Base-by-base conservation (phyloP, 2,329 filamentous ascomycete genomes). In the Verruconis gallopava region DNA sequence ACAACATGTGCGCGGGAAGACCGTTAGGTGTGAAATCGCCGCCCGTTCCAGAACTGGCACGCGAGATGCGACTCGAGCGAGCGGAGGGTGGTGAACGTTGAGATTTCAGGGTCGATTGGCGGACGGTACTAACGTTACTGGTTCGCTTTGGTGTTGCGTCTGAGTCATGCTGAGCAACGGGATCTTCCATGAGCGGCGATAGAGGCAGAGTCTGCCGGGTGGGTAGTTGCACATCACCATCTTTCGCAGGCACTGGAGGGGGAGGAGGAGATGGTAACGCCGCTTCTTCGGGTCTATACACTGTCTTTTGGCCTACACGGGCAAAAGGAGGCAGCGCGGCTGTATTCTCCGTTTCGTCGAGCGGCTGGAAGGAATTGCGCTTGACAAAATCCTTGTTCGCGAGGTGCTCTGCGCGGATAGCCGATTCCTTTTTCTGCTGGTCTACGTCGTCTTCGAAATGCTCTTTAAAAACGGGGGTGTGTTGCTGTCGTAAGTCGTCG, bases 381-480 rank as follows among this genome's bases (percentile, higher is more conserved):
- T 61, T 58, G 11, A 71, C 47, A 42, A 71, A 70, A 22, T 64
- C 64, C 12, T 61, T 62, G 47, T 70, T 69, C 18, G 60, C 67
- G 15, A 69, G 47, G 15, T 61, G 54, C 49, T 71, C 67, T 4
- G 66, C 66, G 43, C 66, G 55, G 40, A 70, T 59, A 3, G 61
- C 62, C 25, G 62, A 60, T 25, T 60, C 55, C 25, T 59, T 53
- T 25, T 60, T 55, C 22, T 57, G 56, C 40, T 17, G 19, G 12
- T 60, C 61, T 3, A 56, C 57, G 22, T 68, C 63, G 40, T 76
- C 72, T 42, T 72, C 71, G 43, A 79, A 75, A 51, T 78, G 68
- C 50, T 79, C 75, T 38, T 61, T 68, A 50, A 79, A 79, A 1
- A 74, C 64, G 2, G 75, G 74, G 1, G 72, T 73, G 50, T 77